These are phyloP conservation scores for Ophiobolus disseminans DNA, from an alignment of 2,329 filamentous ascomycete genomes.

Conservation along the genomic window DNA sequence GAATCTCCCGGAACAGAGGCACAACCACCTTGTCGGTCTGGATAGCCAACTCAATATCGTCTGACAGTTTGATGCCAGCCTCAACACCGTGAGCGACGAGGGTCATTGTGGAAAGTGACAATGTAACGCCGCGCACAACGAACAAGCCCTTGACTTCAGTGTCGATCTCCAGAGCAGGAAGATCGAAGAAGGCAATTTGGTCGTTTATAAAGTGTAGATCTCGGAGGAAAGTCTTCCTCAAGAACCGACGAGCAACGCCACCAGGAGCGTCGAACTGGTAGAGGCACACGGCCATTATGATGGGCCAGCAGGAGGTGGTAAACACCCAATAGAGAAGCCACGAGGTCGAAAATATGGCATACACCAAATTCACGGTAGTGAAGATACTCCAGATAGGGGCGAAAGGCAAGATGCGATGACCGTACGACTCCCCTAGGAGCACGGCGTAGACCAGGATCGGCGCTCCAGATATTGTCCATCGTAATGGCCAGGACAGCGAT, in stretches of 20 bases:
- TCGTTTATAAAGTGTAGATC: slow-evolving; percentile 60
- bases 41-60: slow-evolving; percentile 62
- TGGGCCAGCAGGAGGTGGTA: slow-evolving; percentile 51
- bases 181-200: slow-evolving; percentile 57
- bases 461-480: slow-evolving; percentile 54
- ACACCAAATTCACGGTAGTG: slow-evolving; percentile 55
- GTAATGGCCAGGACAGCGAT: slow-evolving; percentile 27
- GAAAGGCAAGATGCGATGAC: slow-evolving; percentile 52
- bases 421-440: slow-evolving; percentile 46
- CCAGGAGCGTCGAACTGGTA: slow-evolving; percentile 55
- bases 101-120: slow-evolving; percentile 59
- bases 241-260: slow-evolving; percentile 44
- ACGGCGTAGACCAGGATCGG: slow-evolving; percentile 48
- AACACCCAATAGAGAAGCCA: slow-evolving; percentile 60
- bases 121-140: slow-evolving; percentile 60
- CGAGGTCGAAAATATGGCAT: slow-evolving; percentile 58
- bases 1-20: slow-evolving; percentile 57
- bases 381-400: slow-evolving; percentile 58
- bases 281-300: slow-evolving; percentile 53
- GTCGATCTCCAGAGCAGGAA: slow-evolving; percentile 63
- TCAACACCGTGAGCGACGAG: slow-evolving; percentile 61
- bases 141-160: slow-evolving; percentile 61
- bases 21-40: slow-evolving; percentile 59
- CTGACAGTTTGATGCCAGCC: slow-evolving; percentile 59
- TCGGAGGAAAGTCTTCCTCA: slow-evolving; percentile 49